Percentiles rank a stretch among this genome's conserved stretches.
Conservation (phyloP, 805 yeast genomes). For the Candida namnaoensis region DNA sequence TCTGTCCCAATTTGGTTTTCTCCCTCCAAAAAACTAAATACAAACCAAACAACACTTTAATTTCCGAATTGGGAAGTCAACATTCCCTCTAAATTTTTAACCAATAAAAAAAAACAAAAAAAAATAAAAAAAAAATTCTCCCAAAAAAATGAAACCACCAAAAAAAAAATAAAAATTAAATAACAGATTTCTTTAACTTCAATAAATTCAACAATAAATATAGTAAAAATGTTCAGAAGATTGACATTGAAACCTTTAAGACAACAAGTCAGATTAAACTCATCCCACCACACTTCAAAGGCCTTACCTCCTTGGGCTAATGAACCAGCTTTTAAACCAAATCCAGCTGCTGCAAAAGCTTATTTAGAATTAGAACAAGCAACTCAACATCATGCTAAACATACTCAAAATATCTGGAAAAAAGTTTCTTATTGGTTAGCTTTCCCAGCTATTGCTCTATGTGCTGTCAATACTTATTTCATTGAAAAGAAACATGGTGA, state of each 20-base stretch:
- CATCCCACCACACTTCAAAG: constrained; percentile 6
- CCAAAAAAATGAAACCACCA: no score
- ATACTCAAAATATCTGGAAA: constrained; percentile 76
- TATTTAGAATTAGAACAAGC: constrained; percentile 55
- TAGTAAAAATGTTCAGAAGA: constrained; percentile 31
- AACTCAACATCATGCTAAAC: constrained; percentile 70
- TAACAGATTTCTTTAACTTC: no score
- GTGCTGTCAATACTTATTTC: constrained; percentile 74
- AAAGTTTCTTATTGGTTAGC: constrained; percentile 77
- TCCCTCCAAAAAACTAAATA: no score
- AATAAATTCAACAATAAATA: background rate
- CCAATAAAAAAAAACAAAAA: no score
- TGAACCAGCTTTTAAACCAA: constrained; percentile 36
- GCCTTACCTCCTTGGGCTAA: constrained; percentile 31
- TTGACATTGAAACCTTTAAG: constrained; percentile 20
- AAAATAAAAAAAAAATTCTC: no score
- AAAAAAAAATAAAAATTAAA: no score
- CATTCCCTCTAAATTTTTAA: no score
- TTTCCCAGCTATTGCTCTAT: constrained; percentile 67
- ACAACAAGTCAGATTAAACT: constrained; percentile 16
- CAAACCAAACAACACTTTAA: no score
- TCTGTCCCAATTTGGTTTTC: no score
- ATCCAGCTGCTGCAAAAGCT: constrained; percentile 63
- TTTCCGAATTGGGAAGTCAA: no score
- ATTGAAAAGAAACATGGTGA: constrained; percentile 84